Evolutionary conservation across 768 basidiomycete genomes (phyloP).

Genomic region (Mycena alexandri): DNA sequence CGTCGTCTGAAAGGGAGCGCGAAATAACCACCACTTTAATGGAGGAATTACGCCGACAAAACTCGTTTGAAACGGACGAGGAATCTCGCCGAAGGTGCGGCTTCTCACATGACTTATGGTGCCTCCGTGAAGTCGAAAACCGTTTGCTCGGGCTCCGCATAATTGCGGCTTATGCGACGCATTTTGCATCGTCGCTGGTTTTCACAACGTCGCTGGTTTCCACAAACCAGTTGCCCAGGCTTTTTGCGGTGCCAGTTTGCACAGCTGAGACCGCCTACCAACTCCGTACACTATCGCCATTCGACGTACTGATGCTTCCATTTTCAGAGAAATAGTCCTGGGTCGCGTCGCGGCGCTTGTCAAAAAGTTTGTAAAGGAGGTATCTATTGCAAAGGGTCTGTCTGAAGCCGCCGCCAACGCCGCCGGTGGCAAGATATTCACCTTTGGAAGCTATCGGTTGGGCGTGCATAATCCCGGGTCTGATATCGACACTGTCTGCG

Average conservation of each 20-base stretch:
- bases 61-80: slow-evolving; percentile 90
- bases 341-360: slow-evolving; percentile 91
- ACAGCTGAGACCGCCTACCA: background rate
- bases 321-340: slow-evolving; percentile 87
- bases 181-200: background rate
- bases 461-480: slow-evolving; percentile 96
- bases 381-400: slow-evolving; percentile 82
- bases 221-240: background rate
- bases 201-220: background rate
- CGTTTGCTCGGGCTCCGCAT: background rate
- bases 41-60: slow-evolving; percentile 88
- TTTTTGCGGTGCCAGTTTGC: background rate
- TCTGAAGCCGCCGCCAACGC: slow-evolving; percentile 89
- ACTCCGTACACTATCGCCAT: background rate
- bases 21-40: slow-evolving; percentile 87
- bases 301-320: slow-evolving; percentile 3
- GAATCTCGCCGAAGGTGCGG: slow-evolving; percentile 89
- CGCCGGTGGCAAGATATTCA: slow-evolving; percentile 98
- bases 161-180: slow-evolving; percentile 19
- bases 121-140: background rate
- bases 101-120: background rate
- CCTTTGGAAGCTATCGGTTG: slow-evolving; percentile 97
- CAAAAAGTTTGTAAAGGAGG: slow-evolving; percentile 90
- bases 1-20: slow-evolving; percentile 82
- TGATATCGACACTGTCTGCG: slow-evolving; percentile 97